Conservation (phyloP, 257 asterid species). For the Penstemon eatonii region DNA sequence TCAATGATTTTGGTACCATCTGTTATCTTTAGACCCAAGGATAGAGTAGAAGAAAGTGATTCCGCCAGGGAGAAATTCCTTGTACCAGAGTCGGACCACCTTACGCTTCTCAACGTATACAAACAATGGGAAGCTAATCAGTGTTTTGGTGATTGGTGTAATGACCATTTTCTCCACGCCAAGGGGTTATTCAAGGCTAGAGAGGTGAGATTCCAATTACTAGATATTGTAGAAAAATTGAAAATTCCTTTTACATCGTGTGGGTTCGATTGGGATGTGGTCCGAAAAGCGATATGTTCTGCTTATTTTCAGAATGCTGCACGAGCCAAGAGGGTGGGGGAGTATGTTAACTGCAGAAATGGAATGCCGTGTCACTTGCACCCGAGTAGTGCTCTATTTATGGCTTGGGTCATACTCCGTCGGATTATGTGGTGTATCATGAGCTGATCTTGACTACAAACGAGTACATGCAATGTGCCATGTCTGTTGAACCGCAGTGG, state of each 20-base stretch:
- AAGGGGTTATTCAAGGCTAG: slow-evolving; percentile 86
- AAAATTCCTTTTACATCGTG: slow-evolving; percentile 71
- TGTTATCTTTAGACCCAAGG: slow-evolving; percentile 86
- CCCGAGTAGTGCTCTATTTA: slow-evolving; percentile 78
- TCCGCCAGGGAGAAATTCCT: slow-evolving; percentile 89
- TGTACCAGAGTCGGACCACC: slow-evolving; percentile 86
- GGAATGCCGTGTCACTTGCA: slow-evolving; percentile 95
- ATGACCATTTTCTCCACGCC: slow-evolving; percentile 80
- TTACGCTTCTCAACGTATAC: slow-evolving; percentile 73
- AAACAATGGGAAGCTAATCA: slow-evolving; percentile 77
- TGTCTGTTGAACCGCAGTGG: slow-evolving; percentile 91
- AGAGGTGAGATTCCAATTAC: slow-evolving; percentile 82
- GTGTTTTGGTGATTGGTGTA: slow-evolving; percentile 92
- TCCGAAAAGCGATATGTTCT: slow-evolving; percentile 81
- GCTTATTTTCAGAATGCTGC: slow-evolving; percentile 89
- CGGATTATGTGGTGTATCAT: slow-evolving; percentile 79
- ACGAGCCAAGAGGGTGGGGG: slow-evolving; percentile 72
- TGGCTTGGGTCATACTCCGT: slow-evolving; percentile 81
- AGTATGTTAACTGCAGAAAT: slow-evolving; percentile 76
- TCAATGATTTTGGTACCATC: slow-evolving; percentile 96
- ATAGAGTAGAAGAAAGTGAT: slow-evolving; percentile 90
- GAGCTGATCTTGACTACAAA: slow-evolving; percentile 75
- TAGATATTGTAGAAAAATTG: slow-evolving; percentile 69
- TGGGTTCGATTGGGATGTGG: slow-evolving; percentile 84
- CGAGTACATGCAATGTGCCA: slow-evolving; percentile 89